These are phyloP conservation scores for Marasmius fiardii DNA, from an alignment of 1,284 basidiomycete species.

Conservation along the genomic window DNA sequence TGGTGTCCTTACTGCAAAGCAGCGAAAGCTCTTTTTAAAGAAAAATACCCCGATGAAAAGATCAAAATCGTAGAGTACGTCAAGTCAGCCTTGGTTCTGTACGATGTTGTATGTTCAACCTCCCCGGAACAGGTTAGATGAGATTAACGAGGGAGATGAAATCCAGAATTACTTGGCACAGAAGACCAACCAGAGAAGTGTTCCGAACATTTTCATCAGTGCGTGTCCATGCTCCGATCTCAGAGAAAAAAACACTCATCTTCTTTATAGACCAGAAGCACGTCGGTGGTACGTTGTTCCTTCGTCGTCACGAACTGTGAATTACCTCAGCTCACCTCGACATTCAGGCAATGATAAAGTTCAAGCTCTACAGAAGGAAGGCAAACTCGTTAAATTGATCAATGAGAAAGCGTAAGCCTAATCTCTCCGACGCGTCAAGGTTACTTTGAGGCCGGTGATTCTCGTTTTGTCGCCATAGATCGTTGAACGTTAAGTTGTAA, in stretches of 20 bases:
- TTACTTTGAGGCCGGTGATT: too few relatives aligned
- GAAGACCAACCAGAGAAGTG: slow-evolving; percentile 47
- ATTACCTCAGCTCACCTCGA: too few relatives aligned
- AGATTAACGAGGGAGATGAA: slow-evolving; percentile 37
- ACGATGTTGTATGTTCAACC: not conserved
- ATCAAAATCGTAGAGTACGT: slow-evolving; percentile 39
- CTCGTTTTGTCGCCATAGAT: too few relatives aligned
- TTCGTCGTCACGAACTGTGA: too few relatives aligned
- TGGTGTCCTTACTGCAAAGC: slow-evolving; percentile 48
- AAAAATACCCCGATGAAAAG: slow-evolving; percentile 33
- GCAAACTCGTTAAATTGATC: slow-evolving; percentile 20
- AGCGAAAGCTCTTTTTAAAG: slow-evolving; percentile 43
- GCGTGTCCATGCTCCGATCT: slow-evolving; percentile 19
- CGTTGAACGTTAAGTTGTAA: too few relatives aligned
- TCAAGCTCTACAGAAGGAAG: slow-evolving; percentile 16
- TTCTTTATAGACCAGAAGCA: slow-evolving; percentile 26
- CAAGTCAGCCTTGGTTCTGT: slow-evolving; percentile 24
- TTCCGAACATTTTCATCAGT: slow-evolving; percentile 58
- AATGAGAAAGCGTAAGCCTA: too few relatives aligned
- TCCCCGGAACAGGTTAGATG: slow-evolving; percentile 15
- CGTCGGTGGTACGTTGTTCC: slow-evolving; percentile 30
- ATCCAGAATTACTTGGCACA: slow-evolving; percentile 45
- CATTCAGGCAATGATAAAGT: slow-evolving; percentile 23
- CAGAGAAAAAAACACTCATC: not conserved
- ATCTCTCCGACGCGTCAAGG: too few relatives aligned